Conservation (phyloP, 2,329 filamentous ascomycete genomes). For the Didymella segeticola region DNA sequence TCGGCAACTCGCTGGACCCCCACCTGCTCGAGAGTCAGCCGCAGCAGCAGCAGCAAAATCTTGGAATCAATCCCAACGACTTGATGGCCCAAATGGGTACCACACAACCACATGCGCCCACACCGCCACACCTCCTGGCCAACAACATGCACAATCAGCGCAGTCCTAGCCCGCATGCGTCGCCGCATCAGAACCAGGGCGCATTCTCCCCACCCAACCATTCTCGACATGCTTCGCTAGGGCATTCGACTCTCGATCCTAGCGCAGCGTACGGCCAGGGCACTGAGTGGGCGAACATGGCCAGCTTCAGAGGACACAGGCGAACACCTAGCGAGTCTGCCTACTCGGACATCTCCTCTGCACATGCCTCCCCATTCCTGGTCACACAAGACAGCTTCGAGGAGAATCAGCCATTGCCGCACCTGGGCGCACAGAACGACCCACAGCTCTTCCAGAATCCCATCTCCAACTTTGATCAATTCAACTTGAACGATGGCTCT, state of each 20-base stretch:
- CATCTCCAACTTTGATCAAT: slow-evolving; percentile 76
- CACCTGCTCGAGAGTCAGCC: slow-evolving; percentile 51
- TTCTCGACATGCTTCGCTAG: slow-evolving; percentile 56
- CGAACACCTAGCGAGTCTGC: slow-evolving; percentile 78
- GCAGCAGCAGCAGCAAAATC: slow-evolving; percentile 46
- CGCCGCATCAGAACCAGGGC: slow-evolving; percentile 61
- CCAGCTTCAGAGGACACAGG: slow-evolving; percentile 78
- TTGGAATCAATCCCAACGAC: slow-evolving; percentile 55
- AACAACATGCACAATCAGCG: slow-evolving; percentile 60
- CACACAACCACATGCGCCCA: slow-evolving; percentile 58
- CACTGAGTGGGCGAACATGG: slow-evolving; percentile 66
- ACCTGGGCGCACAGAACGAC: slow-evolving; percentile 76
- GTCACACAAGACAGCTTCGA: slow-evolving; percentile 82
- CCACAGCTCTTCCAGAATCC: slow-evolving; percentile 73
- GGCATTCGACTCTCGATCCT: slow-evolving; percentile 63
- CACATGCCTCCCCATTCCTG: slow-evolving; percentile 82
- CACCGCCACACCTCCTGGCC: slow-evolving; percentile 64
- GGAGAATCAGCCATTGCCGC: slow-evolving; percentile 76
- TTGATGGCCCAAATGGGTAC: slow-evolving; percentile 60
- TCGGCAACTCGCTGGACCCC: slow-evolving; percentile 54
- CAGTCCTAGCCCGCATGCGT: slow-evolving; percentile 59
- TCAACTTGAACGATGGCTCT: slow-evolving; percentile 67
- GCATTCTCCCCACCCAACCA: slow-evolving; percentile 61
- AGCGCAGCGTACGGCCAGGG: slow-evolving; percentile 65
- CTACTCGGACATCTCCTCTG: slow-evolving; percentile 87